These are phyloP conservation scores for Exophiala phaeomuriformis DNA, from an alignment of 2,329 filamentous ascomycete genomes.

Conservation along the genomic window DNA sequence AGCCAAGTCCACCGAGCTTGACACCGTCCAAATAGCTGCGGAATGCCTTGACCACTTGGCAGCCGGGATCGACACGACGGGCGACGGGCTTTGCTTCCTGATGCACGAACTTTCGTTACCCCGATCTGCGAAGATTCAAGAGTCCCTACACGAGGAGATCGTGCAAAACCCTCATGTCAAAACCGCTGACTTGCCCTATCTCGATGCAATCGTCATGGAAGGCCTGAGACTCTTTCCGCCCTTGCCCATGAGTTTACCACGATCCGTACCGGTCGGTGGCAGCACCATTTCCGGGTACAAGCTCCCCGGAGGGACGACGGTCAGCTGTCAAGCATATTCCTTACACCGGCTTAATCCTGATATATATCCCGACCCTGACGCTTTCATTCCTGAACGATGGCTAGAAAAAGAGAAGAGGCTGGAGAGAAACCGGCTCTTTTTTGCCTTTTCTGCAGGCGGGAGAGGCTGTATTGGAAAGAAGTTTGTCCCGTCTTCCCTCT, in stretches of 20 bases:
- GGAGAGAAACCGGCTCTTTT: constrained; percentile 14
- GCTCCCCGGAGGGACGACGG: constrained; percentile 30
- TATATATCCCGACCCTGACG: constrained; percentile 25
- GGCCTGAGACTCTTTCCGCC: constrained; percentile 42
- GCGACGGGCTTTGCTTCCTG: constrained; percentile 61
- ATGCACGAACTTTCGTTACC: constrained; percentile 62
- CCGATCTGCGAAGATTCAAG: constrained; percentile 46
- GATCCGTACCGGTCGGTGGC: constrained; percentile 36
- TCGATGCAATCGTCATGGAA: constrained; percentile 44
- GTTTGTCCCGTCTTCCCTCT: constrained; percentile 34
- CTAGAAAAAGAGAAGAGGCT: constrained; percentile 11
- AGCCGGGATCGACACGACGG: constrained; percentile 65
- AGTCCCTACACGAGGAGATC: constrained; percentile 49
- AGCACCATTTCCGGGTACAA: constrained; percentile 29
- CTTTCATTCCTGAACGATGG: constrained; percentile 22
- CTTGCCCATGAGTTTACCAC: constrained; percentile 28
- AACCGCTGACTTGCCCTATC: constrained; percentile 33
- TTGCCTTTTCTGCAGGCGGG: constrained; percentile 16
- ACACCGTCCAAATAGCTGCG: constrained; percentile 44
- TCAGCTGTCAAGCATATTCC: constrained; percentile 29
- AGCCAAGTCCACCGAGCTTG: neutral
- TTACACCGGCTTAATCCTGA: constrained; percentile 21
- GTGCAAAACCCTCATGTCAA: constrained; percentile 32
- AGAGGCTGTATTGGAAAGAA: constrained; percentile 33
- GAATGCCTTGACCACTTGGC: constrained; percentile 67